Evolutionary conservation across 2,329 filamentous ascomycete species (phyloP).

Genomic region (Aspergillus caelatus): DNA sequence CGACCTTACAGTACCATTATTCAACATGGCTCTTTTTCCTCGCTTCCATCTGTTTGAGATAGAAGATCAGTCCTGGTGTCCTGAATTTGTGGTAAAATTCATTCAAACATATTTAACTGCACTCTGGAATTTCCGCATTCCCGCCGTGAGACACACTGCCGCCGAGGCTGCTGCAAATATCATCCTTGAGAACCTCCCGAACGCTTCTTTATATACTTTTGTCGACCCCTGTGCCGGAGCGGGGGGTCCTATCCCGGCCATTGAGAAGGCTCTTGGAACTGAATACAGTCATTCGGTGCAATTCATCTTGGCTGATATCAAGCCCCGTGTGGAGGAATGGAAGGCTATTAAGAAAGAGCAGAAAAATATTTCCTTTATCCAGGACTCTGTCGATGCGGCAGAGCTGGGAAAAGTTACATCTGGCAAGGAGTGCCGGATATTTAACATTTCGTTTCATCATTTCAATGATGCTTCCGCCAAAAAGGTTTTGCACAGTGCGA

Average conservation of each 20-base stretch:
- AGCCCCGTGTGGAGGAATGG: not conserved
- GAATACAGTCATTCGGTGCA: not conserved
- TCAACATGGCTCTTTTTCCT: too few relatives aligned
- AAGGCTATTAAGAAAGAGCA: not conserved
- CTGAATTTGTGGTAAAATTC: too few relatives aligned
- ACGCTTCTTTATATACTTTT: too few relatives aligned
- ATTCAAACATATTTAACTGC: too few relatives aligned
- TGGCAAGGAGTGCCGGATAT: not conserved
- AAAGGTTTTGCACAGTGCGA: not conserved
- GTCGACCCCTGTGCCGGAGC: too few relatives aligned
- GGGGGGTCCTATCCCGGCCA: not conserved
- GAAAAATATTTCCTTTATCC: not conserved
- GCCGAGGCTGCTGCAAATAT: too few relatives aligned
- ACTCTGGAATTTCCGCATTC: too few relatives aligned
- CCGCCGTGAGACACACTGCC: too few relatives aligned
- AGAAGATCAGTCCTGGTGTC: too few relatives aligned
- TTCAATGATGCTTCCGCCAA: not conserved
- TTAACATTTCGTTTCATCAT: not conserved
- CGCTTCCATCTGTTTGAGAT: too few relatives aligned
- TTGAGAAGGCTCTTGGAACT: not conserved
- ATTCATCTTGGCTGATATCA: not conserved
- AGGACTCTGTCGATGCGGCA: not conserved
- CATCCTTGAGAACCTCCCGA: too few relatives aligned
- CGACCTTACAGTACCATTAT: too few relatives aligned
- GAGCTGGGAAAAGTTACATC: not conserved